phyloP scores from a whole-genome alignment of 2,329 filamentous ascomycete species.

The Zymoseptoria tritici region DNA sequence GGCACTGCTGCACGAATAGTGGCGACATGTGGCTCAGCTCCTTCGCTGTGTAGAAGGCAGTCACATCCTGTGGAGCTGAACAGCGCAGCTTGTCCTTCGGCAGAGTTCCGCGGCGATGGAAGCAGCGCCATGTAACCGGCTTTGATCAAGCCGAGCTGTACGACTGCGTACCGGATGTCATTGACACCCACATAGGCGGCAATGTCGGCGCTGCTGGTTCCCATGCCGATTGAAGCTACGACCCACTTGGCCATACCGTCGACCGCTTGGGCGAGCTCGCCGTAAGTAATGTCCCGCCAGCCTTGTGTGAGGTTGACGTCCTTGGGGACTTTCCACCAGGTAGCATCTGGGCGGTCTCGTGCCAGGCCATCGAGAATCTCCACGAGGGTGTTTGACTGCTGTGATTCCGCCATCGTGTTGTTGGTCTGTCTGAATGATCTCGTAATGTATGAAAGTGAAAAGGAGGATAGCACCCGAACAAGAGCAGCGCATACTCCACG shows the following conservation, averaged over 20 bases:
- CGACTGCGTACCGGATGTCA: conserved; percentile 18
- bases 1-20: conserved; percentile 14
- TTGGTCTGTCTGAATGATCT: too few relatives aligned
- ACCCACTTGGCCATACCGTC: conserved; percentile 12
- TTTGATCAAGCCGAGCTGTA: conserved; percentile 17
- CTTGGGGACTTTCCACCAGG: conserved; percentile 16
- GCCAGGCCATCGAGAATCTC: conserved; percentile 16
- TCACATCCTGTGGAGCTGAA: conserved; percentile 12
- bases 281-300: conserved; percentile 14
- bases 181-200: conserved; percentile 22
- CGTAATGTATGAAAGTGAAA: too few relatives aligned
- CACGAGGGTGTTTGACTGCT: background rate
- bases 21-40: conserved; percentile 15
- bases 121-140: conserved; percentile 21
- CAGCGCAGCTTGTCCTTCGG: conserved; percentile 13
- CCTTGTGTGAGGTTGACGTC: conserved; percentile 10
- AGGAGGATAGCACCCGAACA: too few relatives aligned
- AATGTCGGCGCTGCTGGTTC: conserved; percentile 8
- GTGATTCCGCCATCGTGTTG: too few relatives aligned
- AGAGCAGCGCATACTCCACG: too few relatives aligned
- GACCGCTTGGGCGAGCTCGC: conserved; percentile 9
- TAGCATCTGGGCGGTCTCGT: conserved; percentile 12
- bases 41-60: conserved; percentile 10
- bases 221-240: conserved; percentile 13
- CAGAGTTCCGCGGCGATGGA: conserved; percentile 11